These are phyloP conservation scores for Fusarium concolor DNA, from an alignment of 2,329 filamentous ascomycete species.

Conservation along the genomic window DNA sequence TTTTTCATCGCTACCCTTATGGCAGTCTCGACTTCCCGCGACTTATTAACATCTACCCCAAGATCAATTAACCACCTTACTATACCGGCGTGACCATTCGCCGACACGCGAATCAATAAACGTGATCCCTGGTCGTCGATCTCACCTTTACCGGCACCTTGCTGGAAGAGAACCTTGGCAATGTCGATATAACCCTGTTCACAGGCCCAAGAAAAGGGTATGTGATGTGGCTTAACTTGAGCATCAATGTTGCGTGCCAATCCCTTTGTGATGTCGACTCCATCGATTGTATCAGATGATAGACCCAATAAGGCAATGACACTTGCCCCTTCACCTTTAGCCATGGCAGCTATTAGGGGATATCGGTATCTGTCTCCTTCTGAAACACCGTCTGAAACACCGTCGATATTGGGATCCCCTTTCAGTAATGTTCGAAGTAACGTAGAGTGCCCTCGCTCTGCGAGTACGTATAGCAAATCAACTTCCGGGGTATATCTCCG, in stretches of 20 bases:
- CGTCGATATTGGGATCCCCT: accelerated
- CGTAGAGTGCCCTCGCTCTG: not conserved
- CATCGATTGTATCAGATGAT: accelerated
- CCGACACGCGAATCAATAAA: not conserved
- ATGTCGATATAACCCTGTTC: accelerated
- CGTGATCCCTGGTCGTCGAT: accelerated
- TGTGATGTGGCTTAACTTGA: accelerated
- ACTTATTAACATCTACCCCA: accelerated
- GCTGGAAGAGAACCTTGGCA: accelerated
- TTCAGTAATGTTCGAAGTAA: not conserved
- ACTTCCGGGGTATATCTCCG: not conserved
- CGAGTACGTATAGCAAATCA: constrained; percentile 24
- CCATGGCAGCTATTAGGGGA: constrained; percentile 32
- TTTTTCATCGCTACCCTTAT: accelerated
- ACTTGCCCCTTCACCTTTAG: not conserved
- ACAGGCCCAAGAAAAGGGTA: not conserved
- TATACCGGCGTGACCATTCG: accelerated
- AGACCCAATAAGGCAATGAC: not conserved
- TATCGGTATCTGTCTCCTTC: not conserved
- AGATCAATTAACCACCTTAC: accelerated
- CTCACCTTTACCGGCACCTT: accelerated
- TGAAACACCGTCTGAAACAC: not conserved
- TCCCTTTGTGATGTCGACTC: accelerated
- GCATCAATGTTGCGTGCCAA: accelerated
- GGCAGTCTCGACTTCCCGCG: accelerated